A percentile compares a stretch with the other conserved stretches of the same genome.
phyloP scores from a whole-genome alignment of 345 rosid species.

The Populus pruinosa region DNA sequence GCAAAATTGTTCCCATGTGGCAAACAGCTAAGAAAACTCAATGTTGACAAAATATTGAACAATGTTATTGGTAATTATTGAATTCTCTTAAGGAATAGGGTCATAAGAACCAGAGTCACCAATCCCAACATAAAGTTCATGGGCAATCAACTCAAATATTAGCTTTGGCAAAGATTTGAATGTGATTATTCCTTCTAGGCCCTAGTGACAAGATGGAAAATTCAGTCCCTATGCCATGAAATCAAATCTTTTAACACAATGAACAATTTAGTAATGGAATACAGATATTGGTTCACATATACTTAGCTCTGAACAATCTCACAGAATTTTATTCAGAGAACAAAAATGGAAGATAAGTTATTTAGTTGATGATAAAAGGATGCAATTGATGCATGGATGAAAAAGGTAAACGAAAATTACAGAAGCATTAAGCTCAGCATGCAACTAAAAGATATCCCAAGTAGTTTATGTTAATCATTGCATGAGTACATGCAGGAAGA shows the following conservation, averaged over 20 bases:
- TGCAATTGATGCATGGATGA: not conserved
- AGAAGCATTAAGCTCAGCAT: not conserved
- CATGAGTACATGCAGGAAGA: not conserved
- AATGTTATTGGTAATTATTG: not conserved
- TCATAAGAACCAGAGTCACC: not conserved
- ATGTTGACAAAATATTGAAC: not conserved
- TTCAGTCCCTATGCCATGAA: not conserved
- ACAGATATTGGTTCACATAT: not conserved
- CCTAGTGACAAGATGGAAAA: not conserved
- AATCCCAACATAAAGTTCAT: not conserved
- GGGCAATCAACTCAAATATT: not conserved
- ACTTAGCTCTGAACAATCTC: not conserved
- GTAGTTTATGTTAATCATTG: not conserved
- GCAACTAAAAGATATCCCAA: not conserved
- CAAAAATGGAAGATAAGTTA: not conserved
- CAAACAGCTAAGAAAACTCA: not conserved
- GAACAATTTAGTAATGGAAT: not conserved
- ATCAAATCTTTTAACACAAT: not conserved
- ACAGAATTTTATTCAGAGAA: not conserved
- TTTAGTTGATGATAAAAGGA: not conserved
- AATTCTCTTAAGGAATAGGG: not conserved
- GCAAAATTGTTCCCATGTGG: not conserved
- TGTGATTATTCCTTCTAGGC: not conserved
- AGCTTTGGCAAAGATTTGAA: not conserved
- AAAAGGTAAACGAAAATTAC: not conserved